Base-by-base conservation (phyloP, 2,329 filamentous ascomycete species). In the Metarhizium album region DNA sequence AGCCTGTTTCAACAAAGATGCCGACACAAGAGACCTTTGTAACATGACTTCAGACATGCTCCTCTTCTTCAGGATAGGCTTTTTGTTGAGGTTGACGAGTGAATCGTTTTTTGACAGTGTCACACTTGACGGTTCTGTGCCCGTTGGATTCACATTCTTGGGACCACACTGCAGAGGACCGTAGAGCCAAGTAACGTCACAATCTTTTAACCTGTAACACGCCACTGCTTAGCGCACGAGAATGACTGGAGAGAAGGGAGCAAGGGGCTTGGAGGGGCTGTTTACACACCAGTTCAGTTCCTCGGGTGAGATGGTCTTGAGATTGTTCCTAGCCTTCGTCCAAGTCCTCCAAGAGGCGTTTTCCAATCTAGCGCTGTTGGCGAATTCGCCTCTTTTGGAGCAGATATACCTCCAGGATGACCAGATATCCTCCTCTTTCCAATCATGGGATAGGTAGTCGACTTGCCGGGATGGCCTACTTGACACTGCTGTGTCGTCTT, bases 341-440 rank as follows among this genome's bases (percentile, higher is more conserved):
- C 93, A 97, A 1, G 90, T 93, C 64, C 93, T 80, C 93, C 93
- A 98, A 0, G 90, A 95, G 3, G 93, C 93, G 67, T 98, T 97
- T 67, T 97, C 93, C 29, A 97, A 70, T 47, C 93, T 78, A 33
- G 83, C 84, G 35, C 86, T 80, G 65, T 96, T 91, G 59, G 81
- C 83, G 57, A 94, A 94, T 49, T 87, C 79, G 53, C 82, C 82
- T 59, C 85, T 78, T 60, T 88, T 86, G 27, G 86, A 84, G 16
- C 90, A 83, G 59, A 97, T 88, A 64, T 95, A 93, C 63, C 90
- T 84, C 93, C 93, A 97, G 1, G 91, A 96, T 5, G 87, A 85
- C 90, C 90, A 97, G 24, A 97, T 94, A 67, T 98, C 91, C 67
- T 97, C 90, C 68, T 96, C 90, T 55, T 80, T 82, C 88, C 91